These are phyloP conservation scores for Calonectria pseudoreteaudii DNA, from an alignment of 2,329 filamentous ascomycete species.

Conservation along the genomic window DNA sequence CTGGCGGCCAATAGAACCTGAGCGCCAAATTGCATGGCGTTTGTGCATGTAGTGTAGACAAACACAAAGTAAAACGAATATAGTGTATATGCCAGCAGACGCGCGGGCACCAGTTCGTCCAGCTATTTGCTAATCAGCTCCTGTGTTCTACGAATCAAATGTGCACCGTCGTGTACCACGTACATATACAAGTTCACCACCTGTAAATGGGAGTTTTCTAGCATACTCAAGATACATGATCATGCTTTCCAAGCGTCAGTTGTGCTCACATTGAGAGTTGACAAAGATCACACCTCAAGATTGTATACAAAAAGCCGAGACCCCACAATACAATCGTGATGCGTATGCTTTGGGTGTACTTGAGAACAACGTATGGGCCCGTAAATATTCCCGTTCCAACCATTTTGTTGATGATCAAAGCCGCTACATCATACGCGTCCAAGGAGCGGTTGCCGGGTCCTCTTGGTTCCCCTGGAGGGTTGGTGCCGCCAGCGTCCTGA, in stretches of 20 bases:
- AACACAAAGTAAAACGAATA: neutral
- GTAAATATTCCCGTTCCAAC: neutral
- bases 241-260: neutral
- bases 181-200: slow-evolving; percentile 4
- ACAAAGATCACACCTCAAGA: too few species aligned
- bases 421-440: neutral
- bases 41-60: neutral
- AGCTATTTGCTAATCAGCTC: neutral
- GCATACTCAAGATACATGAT: slow-evolving; percentile 3
- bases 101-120: neutral
- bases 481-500: too few species aligned
- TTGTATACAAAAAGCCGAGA: neutral
- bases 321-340: neutral
- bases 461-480: too few species aligned
- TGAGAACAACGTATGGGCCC: neutral
- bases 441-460: too few species aligned
- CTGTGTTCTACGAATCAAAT: too few species aligned
- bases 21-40: neutral
- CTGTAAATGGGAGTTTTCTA: neutral
- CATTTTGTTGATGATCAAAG: slow-evolving; percentile 6
- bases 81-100: neutral
- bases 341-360: neutral
- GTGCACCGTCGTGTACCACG: too few species aligned
- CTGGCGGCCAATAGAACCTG: neutral
- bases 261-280: too few species aligned